phyloP scores from a whole-genome alignment of 495 filamentous ascomycete genomes.

The Wilcoxina mikolae region DNA sequence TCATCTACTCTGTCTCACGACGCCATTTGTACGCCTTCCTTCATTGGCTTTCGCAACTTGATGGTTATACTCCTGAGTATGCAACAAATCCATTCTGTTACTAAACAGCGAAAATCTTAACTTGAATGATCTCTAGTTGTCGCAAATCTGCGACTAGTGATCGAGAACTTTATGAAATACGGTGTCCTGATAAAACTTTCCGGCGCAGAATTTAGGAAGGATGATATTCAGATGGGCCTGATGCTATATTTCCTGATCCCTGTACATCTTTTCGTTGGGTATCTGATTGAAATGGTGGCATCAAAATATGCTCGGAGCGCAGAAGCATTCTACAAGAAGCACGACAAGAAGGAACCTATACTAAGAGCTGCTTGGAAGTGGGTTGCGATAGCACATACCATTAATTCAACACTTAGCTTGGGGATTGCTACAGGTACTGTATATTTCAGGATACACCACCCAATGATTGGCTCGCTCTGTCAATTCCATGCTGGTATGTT shows the following conservation, averaged over 20 bases:
- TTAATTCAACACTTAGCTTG: conserved; percentile 73
- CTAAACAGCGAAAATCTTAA: conserved; percentile 13
- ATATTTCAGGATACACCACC: conserved; percentile 81
- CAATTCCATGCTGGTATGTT: conserved; percentile 56
- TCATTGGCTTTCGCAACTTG: conserved; percentile 84
- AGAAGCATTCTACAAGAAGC: conserved; percentile 47
- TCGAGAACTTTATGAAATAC: conserved; percentile 95
- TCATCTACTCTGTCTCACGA: conserved; percentile 81
- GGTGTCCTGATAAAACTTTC: conserved; percentile 73
- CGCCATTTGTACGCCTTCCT: conserved; percentile 55
- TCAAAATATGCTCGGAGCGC: conserved; percentile 56
- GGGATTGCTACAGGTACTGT: conserved; percentile 68
- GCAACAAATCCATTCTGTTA: conserved; percentile 9
- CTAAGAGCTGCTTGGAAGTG: conserved; percentile 63
- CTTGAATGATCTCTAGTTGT: conserved; percentile 43
- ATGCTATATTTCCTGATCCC: conserved; percentile 74
- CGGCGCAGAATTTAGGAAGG: conserved; percentile 71
- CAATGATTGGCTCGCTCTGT: conserved; percentile 77
- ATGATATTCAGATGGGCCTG: conserved; percentile 60
- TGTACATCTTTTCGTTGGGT: conserved; percentile 76
- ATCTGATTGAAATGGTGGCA: conserved; percentile 69
- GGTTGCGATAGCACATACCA: conserved; percentile 58
- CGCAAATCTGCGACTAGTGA: conserved; percentile 79
- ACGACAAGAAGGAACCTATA: conserved; percentile 41
- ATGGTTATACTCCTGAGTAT: conserved; percentile 87